Conservation (phyloP, 352 stramenopile genomes). For the Globisporangium canariense region DNA sequence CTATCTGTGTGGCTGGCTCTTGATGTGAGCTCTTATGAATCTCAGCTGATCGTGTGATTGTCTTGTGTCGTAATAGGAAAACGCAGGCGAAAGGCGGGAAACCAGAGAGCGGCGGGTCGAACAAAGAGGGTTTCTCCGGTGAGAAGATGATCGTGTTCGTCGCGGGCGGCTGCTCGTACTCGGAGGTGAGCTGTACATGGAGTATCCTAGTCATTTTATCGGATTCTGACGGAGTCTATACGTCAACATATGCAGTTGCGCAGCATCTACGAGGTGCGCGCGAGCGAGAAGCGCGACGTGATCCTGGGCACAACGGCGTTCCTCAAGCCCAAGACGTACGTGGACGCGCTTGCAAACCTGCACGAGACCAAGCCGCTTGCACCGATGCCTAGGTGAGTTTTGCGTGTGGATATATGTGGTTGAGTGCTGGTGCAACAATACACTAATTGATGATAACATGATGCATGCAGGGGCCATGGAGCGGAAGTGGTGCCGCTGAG, state of each 20-base stretch:
- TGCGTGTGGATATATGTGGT: constrained; percentile 4
- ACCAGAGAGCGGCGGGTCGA: constrained; percentile 23
- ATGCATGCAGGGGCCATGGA: constrained; percentile 25
- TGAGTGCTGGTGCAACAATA: neutral
- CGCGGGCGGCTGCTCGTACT: constrained; percentile 91
- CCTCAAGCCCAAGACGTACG: constrained; percentile 50
- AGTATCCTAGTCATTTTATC: neutral
- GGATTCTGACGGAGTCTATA: neutral
- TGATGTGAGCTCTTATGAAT: neutral
- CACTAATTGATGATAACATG: neutral
- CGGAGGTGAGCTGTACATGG: constrained; percentile 66
- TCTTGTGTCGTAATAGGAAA: constrained; percentile 26
- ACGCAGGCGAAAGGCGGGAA: constrained; percentile 24
- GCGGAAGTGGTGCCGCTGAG: constrained; percentile 54
- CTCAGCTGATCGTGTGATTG: neutral
- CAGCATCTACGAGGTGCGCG: constrained; percentile 75
- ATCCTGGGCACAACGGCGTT: constrained; percentile 72
- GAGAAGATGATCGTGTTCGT: constrained; percentile 96
- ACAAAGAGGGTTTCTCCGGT: constrained; percentile 56
- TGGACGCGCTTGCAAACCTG: constrained; percentile 60
- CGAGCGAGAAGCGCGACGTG: constrained; percentile 66
- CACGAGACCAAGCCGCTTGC: constrained; percentile 43
- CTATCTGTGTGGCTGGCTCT: neutral
- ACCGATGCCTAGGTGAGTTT: constrained; percentile 12
- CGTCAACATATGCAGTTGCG: constrained; percentile 38